phyloP scores from a whole-genome alignment of 2,329 filamentous ascomycete genomes.

The Diaporthe sp. region DNA sequence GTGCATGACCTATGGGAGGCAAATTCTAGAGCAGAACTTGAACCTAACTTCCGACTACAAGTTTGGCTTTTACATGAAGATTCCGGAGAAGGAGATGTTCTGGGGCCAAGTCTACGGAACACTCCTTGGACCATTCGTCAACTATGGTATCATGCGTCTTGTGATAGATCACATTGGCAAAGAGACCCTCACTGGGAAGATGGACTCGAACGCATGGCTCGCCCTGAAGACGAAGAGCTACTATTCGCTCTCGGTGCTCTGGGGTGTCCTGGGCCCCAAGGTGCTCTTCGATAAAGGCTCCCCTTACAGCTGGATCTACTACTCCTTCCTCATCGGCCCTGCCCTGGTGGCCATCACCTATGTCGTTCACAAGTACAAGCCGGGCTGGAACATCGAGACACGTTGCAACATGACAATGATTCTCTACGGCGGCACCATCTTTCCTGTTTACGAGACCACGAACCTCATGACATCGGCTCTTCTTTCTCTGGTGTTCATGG shows the following conservation, averaged over 20 bases:
- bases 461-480: conserved; percentile 48
- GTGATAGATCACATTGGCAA: conserved; percentile 46
- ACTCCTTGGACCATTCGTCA: conserved; percentile 49
- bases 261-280: conserved; percentile 53
- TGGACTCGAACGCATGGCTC: conserved; percentile 46
- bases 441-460: conserved; percentile 48
- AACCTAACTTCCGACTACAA: conserved; percentile 51
- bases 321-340: conserved; percentile 49
- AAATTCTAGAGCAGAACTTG: conserved; percentile 51
- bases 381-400: conserved; percentile 48
- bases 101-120: conserved; percentile 53
- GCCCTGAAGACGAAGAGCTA: conserved; percentile 49
- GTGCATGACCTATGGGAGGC: conserved; percentile 50
- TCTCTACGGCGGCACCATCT: conserved; percentile 46
- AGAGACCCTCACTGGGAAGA: conserved; percentile 43
- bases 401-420: conserved; percentile 47
- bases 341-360: conserved; percentile 45
- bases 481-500: conserved; percentile 49
- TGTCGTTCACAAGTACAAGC: conserved; percentile 46
- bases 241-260: conserved; percentile 51
- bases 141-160: conserved; percentile 50
- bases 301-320: conserved; percentile 48
- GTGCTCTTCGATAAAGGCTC: conserved; percentile 46
- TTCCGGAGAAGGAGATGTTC: conserved; percentile 54
- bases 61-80: conserved; percentile 56